Base-by-base conservation (phyloP, 495 filamentous ascomycete species). In the Neurospora sp. region DNA sequence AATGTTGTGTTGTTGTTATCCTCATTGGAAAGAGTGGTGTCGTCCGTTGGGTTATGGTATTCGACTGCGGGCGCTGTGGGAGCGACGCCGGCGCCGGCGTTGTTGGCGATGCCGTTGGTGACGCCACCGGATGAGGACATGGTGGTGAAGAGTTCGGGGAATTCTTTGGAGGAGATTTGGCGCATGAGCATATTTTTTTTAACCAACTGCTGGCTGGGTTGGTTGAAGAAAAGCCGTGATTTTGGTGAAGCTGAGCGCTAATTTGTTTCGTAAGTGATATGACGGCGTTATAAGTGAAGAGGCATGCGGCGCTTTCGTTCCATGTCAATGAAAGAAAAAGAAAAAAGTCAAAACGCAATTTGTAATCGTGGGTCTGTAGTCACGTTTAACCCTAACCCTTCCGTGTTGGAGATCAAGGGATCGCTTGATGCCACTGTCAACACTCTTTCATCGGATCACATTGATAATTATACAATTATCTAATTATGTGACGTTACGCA, bases 181-280 rank as follows among this genome's bases (percentile, higher is more conserved):
- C 73, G 77, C 69, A 78, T 71, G 46, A 78, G 74, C 77, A 78
- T 78, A 69, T 18, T 73, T 42, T 40, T 35, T 35, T 35, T n/a
- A 8, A 18, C 6, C 14, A 4, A 3, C 14, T 10, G 42, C 0
- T 40, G 18, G 44, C 27, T 35, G 22, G 5, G 22, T 8, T 18
- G 27, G 27, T 35, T 35, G 5, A 11, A 14, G 6, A 9, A 35
- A 1, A 9, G 12, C 2, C 6, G 27, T 35, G 14, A 4, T 18
- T 27, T 8, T 35, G 12, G 0, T 10, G 6, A 7, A 14, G 3
- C 6, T 66, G 31, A 31, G 12, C 27, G 27, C 3, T 18, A 12
- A 31, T 27, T 6, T 31, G 20, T n/a, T 48, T 48, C 6, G 12
- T 1, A 31, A 6, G 53, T 18, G 53, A 31, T 35, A 66, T 66